Evolutionary conservation across 208 protist species (phyloP).

Genomic region (Herpetomonas muscarum): DNA sequence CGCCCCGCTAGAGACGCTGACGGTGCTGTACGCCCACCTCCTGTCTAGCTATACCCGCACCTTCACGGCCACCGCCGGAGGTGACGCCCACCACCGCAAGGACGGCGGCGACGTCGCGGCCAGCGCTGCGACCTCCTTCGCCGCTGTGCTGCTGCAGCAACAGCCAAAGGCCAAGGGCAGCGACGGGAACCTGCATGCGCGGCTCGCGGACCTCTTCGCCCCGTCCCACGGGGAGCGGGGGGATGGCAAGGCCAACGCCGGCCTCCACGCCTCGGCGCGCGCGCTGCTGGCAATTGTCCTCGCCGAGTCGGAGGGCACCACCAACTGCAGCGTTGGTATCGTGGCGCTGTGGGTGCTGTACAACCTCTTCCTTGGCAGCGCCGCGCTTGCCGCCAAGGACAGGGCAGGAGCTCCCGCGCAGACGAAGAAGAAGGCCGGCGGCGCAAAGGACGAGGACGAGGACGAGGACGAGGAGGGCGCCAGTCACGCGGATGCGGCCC

Average conservation of each 20-base stretch:
- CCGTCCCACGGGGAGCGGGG: neutral
- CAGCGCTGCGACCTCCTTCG: neutral
- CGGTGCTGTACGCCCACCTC: neutral
- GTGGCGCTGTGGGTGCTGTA: neutral
- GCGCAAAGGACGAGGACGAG: neutral
- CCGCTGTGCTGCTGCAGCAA: neutral
- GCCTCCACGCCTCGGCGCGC: neutral
- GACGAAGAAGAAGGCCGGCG: neutral
- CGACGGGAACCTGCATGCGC: neutral
- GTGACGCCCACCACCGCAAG: neutral
- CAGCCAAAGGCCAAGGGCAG: no score
- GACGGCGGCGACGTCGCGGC: neutral
- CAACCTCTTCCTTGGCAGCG: neutral
- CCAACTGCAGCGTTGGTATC: neutral
- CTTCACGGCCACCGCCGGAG: neutral
- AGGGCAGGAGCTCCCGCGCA: neutral
- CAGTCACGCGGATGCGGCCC: neutral
- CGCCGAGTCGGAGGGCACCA: neutral
- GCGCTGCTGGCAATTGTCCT: no score
- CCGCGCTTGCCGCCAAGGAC: neutral
- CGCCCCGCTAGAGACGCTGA: neutral
- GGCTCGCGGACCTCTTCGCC: neutral
- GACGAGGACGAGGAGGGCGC: conserved; percentile 1
- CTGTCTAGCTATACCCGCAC: neutral
- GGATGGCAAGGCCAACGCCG: neutral